Evolutionary conservation across 2,329 filamentous ascomycete genomes (phyloP).

Genomic region (Talaromyces rugulosus): DNA sequence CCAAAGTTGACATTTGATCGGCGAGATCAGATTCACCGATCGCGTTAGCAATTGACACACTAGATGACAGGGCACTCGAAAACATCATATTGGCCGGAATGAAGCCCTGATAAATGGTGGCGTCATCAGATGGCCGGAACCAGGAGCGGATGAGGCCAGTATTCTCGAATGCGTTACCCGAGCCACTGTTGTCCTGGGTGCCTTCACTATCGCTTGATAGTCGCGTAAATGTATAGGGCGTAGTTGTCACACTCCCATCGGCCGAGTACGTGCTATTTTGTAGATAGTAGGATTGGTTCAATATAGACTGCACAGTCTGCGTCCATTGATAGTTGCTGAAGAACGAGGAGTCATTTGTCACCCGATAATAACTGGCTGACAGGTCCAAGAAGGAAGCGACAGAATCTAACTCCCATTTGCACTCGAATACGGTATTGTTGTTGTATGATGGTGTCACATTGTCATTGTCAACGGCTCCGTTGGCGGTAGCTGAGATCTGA

Average conservation of each 20-base stretch:
- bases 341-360: neutral
- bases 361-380: neutral
- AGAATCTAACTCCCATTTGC: conserved; percentile 1
- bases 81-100: conserved; percentile 5
- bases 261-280: neutral
- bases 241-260: neutral
- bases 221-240: neutral
- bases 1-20: neutral
- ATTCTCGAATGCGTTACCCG: neutral
- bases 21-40: neutral
- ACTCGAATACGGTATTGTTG: neutral
- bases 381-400: neutral
- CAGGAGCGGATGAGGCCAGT: neutral
- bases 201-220: neutral
- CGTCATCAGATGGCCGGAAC: neutral
- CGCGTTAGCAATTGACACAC: neutral
- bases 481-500: neutral
- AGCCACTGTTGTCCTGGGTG: neutral
- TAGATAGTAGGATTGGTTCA: neutral
- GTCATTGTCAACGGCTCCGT: neutral
- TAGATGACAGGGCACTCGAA: neutral
- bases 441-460: neutral
- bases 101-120: neutral
- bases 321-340: neutral
- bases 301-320: neutral